Base-by-base conservation (phyloP, 2,329 filamentous ascomycete species). In the Cercospora canescens region DNA sequence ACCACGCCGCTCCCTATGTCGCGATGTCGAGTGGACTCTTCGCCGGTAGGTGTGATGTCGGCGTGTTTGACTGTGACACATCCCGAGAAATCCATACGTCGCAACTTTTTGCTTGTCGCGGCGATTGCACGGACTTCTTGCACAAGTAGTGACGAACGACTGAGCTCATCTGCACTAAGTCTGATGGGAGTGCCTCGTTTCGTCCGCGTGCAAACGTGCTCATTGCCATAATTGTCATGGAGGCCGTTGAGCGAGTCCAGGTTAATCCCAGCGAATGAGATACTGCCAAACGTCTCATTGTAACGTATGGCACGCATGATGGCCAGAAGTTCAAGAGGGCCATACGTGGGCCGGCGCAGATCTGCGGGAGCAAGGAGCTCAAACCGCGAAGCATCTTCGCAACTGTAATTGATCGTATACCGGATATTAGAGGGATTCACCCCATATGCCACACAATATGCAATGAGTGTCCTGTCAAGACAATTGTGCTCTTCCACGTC, bases 261-360 rank as follows among this genome's bases (percentile, higher is more conserved):
- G 68, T 83, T 84, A 55, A 91, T 84, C 41, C 85, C 85, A 30
- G 84, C 84, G 73, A 92, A 91, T 0, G 89, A 91, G 24, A 92
- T 87, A 1, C 87, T 87, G 30, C 81, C 81, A 75, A 91, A 92
- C 1, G 83, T 85, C 72, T 91, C 88, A 72, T 92, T 91, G 76
- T 91, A 92, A 45, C 90, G 85, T 61, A 92, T 76, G 9, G 89
- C 84, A 67, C 89, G 84, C 81, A 91, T 85, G n/a, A 92, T 84
- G 4, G 89, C 88, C 32, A 92, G 82, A n/a, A 91, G 78, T 73
- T 91, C 89, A 26, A 88, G 75, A 4, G 83, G 80, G 2, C 81
- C 84, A 72, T 92, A 92, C 39, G 84, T 83, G 12, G 79, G 78
- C 56, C 82, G 79, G 54, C 81, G 79, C 9, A 81, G 78, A 56